These are phyloP conservation scores for Lactifluus pinguis DNA, from an alignment of 768 basidiomycete genomes.

Conservation along the genomic window DNA sequence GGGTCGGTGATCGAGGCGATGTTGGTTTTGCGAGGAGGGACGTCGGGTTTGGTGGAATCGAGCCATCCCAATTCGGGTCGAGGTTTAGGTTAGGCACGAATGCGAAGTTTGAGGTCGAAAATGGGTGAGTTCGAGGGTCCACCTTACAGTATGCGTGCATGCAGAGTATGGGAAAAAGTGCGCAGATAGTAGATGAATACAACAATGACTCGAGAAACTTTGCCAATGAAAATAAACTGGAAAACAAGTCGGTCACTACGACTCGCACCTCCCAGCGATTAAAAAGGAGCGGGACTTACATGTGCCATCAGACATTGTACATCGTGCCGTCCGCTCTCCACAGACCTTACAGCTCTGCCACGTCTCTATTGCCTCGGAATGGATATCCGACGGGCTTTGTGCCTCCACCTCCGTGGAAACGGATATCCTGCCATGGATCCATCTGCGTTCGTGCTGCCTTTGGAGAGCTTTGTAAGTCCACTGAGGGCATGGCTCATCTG, in stretches of 20 bases:
- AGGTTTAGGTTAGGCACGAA: no score
- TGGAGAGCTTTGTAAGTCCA: background rate
- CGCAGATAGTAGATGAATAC: slow-evolving; percentile 28
- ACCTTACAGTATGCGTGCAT: no score
- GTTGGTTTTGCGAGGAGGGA: no score
- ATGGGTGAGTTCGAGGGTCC: no score
- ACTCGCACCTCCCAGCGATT: no score
- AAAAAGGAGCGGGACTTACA: slow-evolving; percentile 34
- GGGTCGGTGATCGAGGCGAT: no score
- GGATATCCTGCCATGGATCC: slow-evolving; percentile 13
- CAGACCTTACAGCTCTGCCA: slow-evolving; percentile 48
- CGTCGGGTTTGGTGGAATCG: no score
- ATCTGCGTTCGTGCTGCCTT: slow-evolving; percentile 14
- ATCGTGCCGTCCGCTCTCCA: slow-evolving; percentile 27
- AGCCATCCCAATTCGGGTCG: no score
- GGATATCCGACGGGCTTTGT: background rate
- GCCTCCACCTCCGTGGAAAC: no score
- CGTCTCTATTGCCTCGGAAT: slow-evolving; percentile 29
- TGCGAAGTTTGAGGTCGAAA: no score
- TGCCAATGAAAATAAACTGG: slow-evolving; percentile 37
- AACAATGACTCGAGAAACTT: slow-evolving; percentile 28
- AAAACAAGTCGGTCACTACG: slow-evolving; percentile 21
- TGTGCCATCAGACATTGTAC: slow-evolving; percentile 38
- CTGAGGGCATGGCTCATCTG: no score
- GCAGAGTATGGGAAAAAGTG: slow-evolving; percentile 12